These are phyloP conservation scores for Calonectria henricotiae DNA, from an alignment of 2,329 filamentous ascomycete genomes.

Conservation along the genomic window DNA sequence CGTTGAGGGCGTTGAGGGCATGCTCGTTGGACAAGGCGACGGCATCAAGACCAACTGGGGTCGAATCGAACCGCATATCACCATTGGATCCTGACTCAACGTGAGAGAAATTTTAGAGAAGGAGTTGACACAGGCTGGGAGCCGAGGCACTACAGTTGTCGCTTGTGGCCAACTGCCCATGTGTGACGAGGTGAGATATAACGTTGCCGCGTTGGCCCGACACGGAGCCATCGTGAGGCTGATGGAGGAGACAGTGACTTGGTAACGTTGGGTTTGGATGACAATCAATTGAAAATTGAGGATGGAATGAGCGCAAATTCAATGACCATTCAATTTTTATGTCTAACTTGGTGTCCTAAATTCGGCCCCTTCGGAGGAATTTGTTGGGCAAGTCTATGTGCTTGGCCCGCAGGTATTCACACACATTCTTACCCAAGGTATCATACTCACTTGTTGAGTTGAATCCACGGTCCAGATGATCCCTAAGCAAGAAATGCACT, in stretches of 20 bases:
- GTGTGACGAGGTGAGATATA: slow-evolving; percentile 54
- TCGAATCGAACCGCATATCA: slow-evolving; percentile 52
- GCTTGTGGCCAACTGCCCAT: slow-evolving; percentile 53
- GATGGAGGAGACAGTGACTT: slow-evolving; percentile 47
- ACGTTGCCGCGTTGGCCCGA: slow-evolving; percentile 48
- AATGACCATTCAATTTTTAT: slow-evolving; percentile 10
- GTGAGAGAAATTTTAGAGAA: slow-evolving; percentile 49
- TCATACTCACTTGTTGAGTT: slow-evolving; percentile 61
- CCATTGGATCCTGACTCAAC: slow-evolving; percentile 53
- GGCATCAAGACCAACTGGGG: slow-evolving; percentile 46
- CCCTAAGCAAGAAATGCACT: slow-evolving; percentile 61
- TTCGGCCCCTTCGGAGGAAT: slow-evolving; percentile 59
- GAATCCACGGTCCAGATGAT: slow-evolving; percentile 62
- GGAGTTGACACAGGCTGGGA: slow-evolving; percentile 44
- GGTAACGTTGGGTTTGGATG: neutral
- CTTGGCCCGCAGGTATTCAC: slow-evolving; percentile 62
- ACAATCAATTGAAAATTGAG: neutral
- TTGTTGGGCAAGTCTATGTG: slow-evolving; percentile 61
- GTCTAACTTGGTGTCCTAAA: slow-evolving; percentile 36
- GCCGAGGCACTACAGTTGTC: slow-evolving; percentile 52
- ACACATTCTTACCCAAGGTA: slow-evolving; percentile 62
- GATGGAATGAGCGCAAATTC: slow-evolving; percentile 2
- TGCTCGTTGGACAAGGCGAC: slow-evolving; percentile 41
- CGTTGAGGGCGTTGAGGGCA: slow-evolving; percentile 32
- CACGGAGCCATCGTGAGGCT: slow-evolving; percentile 50